Conservation (phyloP, 176 grass and related monocot species). For the Miscanthus lutarioriparius region DNA sequence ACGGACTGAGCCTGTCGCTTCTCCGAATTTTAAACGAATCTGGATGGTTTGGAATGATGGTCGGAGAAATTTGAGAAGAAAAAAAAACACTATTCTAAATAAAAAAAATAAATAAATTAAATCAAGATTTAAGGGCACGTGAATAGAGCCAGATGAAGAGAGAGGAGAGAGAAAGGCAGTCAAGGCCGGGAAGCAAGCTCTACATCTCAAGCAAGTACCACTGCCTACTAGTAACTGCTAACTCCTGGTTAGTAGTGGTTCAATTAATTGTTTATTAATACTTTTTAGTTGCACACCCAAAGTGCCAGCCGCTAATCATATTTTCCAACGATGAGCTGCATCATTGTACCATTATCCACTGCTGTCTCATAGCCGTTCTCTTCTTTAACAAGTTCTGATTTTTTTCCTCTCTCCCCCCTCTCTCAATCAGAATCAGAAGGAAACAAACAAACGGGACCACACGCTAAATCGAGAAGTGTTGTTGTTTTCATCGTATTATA, state of each 20-base stretch:
- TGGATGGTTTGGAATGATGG: too few relatives aligned
- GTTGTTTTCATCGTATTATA: neutral
- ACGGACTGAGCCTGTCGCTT: too few relatives aligned
- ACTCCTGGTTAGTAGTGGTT: constrained; percentile 27
- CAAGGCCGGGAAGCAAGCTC: neutral
- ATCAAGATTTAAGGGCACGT: too few relatives aligned
- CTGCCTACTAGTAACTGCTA: neutral
- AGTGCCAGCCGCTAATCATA: constrained; percentile 3
- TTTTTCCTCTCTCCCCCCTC: too few relatives aligned
- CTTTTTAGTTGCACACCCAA: constrained; percentile 36
- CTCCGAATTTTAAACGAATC: too few relatives aligned
- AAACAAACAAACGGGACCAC: neutral
- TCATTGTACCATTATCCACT: constrained; percentile 33
- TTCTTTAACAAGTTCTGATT: neutral
- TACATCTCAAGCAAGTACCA: constrained; percentile 28
- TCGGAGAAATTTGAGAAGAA: too few relatives aligned
- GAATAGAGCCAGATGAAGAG: neutral
- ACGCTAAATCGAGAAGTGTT: neutral
- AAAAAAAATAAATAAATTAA: too few relatives aligned
- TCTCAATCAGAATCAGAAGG: neutral
- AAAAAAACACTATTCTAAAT: too few relatives aligned
- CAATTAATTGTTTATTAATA: constrained; percentile 32
- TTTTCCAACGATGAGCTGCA: neutral
- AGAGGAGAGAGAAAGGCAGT: neutral
- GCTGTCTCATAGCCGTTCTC: neutral